Percentiles rank a stretch among this genome's conserved stretches.
Evolutionary conservation across 1,284 basidiomycete species (phyloP).

Genomic region (Marasmius sp.): DNA sequence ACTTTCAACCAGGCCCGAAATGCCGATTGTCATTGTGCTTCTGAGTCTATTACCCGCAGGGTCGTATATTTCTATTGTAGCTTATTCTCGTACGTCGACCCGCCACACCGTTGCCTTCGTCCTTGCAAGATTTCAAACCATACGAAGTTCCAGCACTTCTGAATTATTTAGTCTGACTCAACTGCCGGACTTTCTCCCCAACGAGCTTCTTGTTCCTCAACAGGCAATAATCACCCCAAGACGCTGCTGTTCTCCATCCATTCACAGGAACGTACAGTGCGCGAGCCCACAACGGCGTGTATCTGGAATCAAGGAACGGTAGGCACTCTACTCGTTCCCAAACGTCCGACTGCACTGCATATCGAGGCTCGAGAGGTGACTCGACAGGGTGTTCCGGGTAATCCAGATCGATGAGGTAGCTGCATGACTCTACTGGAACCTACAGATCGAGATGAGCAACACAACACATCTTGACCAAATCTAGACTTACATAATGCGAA

Average conservation of each 20-base stretch:
- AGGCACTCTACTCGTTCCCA: conserved; percentile 81
- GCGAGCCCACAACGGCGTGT: conserved; percentile 71
- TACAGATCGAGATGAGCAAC: conserved; percentile 30
- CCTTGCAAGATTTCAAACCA: not conserved
- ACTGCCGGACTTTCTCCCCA: conserved; percentile 34
- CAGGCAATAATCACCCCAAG: conserved; percentile 73
- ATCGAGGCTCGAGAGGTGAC: conserved; percentile 76
- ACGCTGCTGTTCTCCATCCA: conserved; percentile 62
- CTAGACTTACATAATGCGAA: conserved; percentile 75
- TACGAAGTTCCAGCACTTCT: not conserved
- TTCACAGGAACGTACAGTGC: conserved; percentile 77
- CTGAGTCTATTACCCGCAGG: too few species aligned
- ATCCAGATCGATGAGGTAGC: conserved; percentile 87
- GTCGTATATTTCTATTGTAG: too few species aligned
- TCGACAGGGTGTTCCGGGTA: conserved; percentile 65
- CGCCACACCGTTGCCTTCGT: not conserved
- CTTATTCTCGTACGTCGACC: too few species aligned
- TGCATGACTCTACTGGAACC: conserved; percentile 74
- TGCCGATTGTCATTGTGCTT: too few species aligned
- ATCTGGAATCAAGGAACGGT: conserved; percentile 80
- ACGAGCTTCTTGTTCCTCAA: conserved; percentile 53
- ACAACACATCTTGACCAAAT: conserved; percentile 5
- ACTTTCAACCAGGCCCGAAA: too few species aligned
- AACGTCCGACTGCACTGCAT: conserved; percentile 53
- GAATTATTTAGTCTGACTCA: not conserved